Evolutionary conservation across 2,329 filamentous ascomycete genomes (phyloP).

Genomic region (Dactylellina cionopaga): DNA sequence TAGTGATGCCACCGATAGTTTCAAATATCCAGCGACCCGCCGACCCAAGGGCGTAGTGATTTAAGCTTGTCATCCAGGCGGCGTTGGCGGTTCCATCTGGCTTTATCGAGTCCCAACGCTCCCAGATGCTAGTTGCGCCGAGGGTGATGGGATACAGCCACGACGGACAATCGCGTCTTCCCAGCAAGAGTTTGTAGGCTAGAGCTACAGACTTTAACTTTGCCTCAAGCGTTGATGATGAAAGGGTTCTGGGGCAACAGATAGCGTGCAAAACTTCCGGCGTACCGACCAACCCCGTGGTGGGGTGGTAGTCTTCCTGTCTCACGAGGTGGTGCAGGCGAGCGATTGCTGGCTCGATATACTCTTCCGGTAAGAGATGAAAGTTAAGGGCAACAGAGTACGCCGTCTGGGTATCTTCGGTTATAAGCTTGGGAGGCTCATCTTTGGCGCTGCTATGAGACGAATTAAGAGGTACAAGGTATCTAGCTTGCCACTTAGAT

Average conservation of each 20-base stretch:
- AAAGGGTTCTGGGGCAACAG: slow-evolving; percentile 53
- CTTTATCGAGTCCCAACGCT: slow-evolving; percentile 66
- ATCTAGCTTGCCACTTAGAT: background rate
- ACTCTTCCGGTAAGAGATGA: slow-evolving; percentile 57
- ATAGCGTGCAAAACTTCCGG: slow-evolving; percentile 60
- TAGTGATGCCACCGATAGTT: slow-evolving; percentile 62
- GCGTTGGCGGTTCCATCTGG: slow-evolving; percentile 64
- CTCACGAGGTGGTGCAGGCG: slow-evolving; percentile 59
- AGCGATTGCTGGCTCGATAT: slow-evolving; percentile 54
- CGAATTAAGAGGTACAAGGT: slow-evolving; percentile 1
- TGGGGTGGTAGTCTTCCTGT: slow-evolving; percentile 60
- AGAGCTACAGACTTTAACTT: slow-evolving; percentile 48
- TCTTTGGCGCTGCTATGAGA: background rate
- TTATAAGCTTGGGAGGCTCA: slow-evolving; percentile 57
- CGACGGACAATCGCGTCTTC: slow-evolving; percentile 61
- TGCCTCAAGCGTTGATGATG: background rate
- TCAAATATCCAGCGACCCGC: slow-evolving; percentile 65
- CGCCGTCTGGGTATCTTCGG: slow-evolving; percentile 62
- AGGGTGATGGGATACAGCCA: slow-evolving; percentile 66
- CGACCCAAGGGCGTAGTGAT: slow-evolving; percentile 65
- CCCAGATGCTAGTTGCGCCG: slow-evolving; percentile 66
- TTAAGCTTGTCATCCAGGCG: slow-evolving; percentile 65
- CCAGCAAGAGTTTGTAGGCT: slow-evolving; percentile 65
- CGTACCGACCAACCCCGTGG: slow-evolving; percentile 64
- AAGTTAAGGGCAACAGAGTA: slow-evolving; percentile 61